Conservation (phyloP, 2,329 filamentous ascomycete genomes). For the Xylariaceae sp. region DNA sequence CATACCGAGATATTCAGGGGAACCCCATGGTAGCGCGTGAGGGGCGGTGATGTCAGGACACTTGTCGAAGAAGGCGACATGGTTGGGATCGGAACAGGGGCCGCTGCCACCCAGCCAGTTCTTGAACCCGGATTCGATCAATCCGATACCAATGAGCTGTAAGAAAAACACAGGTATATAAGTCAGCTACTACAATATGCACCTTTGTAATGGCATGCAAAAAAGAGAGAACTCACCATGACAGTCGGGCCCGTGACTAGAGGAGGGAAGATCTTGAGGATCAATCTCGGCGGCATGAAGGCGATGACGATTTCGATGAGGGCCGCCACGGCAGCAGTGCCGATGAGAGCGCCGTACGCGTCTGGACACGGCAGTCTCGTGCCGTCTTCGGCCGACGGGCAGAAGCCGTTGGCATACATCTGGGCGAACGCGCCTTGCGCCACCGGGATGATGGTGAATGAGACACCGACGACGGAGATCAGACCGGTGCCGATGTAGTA, state of each 20-base stretch:
- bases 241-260: conserved; percentile 71
- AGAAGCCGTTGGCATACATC: conserved; percentile 72
- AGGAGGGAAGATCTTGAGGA: conserved; percentile 72
- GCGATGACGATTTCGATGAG: conserved; percentile 68
- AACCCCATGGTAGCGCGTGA: conserved; percentile 70
- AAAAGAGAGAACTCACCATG: too few relatives aligned
- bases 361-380: conserved; percentile 67
- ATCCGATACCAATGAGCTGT: conserved; percentile 63
- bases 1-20: conserved; percentile 65
- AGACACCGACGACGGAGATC: conserved; percentile 73
- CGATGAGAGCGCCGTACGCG: conserved; percentile 70
- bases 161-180: too few relatives aligned
- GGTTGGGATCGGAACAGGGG: conserved; percentile 44
- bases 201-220: too few relatives aligned
- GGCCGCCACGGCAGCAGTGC: conserved; percentile 60
- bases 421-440: conserved; percentile 66
- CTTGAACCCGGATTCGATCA: conserved; percentile 67
- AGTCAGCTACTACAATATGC: too few relatives aligned
- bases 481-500: conserved; percentile 76
- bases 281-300: conserved; percentile 62
- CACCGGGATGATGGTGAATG: conserved; percentile 70
- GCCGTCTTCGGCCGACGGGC: conserved; percentile 53
- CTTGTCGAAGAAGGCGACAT: conserved; percentile 50
- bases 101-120: conserved; percentile 75
- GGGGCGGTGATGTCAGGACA: conserved; percentile 66